Conservation (phyloP, 2,329 filamentous ascomycete genomes). For the Coniella lustricola region DNA sequence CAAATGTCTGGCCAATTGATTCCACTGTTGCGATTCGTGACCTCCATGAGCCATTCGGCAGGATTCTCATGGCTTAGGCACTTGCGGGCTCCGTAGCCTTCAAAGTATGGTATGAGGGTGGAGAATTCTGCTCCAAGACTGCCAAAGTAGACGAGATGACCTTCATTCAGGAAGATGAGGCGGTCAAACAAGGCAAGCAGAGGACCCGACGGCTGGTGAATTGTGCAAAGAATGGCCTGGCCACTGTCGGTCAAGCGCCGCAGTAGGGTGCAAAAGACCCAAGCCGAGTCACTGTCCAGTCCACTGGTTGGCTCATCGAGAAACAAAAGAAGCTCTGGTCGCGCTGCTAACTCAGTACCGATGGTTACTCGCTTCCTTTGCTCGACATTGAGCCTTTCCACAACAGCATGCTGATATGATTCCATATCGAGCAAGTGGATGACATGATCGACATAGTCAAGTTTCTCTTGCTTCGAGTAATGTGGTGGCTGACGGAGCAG, state of each 20-base stretch:
- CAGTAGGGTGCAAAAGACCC: slow-evolving; percentile 55
- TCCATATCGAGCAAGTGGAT: slow-evolving; percentile 55
- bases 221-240: slow-evolving; percentile 53
- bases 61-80: slow-evolving; percentile 53
- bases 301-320: slow-evolving; percentile 57
- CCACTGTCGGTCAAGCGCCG: slow-evolving; percentile 54
- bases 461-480: slow-evolving; percentile 58
- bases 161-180: slow-evolving; percentile 48
- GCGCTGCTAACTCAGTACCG: slow-evolving; percentile 55
- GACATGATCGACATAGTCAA: slow-evolving; percentile 70
- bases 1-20: slow-evolving; percentile 28
- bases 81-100: slow-evolving; percentile 49
- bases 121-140: slow-evolving; percentile 36
- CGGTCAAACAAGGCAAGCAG: slow-evolving; percentile 52
- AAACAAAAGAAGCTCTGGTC: slow-evolving; percentile 40
- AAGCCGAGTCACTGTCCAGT: slow-evolving; percentile 51
- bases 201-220: slow-evolving; percentile 51
- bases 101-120: slow-evolving; percentile 45
- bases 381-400: slow-evolving; percentile 41
- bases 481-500: slow-evolving; percentile 63
- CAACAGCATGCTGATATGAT: slow-evolving; percentile 36
- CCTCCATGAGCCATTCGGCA: slow-evolving; percentile 58
- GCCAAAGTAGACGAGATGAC: slow-evolving; percentile 47
- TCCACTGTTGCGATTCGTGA: slow-evolving; percentile 13
- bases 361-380: slow-evolving; percentile 61